Evolutionary conservation across 106 monocot genomes (phyloP).

Genomic region (Acorus gramineus): DNA sequence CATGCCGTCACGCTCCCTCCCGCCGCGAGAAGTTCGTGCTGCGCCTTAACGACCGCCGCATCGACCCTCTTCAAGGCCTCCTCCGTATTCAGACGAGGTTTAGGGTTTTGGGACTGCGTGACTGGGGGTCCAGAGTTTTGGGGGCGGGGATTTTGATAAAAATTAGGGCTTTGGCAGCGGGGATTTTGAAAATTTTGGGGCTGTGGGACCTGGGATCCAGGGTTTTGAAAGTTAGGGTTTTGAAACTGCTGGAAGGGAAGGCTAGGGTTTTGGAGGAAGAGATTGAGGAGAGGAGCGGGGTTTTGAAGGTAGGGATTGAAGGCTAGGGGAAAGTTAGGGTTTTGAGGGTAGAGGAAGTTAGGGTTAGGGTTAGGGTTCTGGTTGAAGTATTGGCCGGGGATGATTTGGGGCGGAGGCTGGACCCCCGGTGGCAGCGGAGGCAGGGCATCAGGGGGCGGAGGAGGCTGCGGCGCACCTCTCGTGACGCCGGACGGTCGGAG

Average conservation of each 20-base stretch:
- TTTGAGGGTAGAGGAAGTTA: too few relatives aligned
- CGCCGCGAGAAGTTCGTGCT: conserved; percentile 5
- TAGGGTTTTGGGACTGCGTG: not conserved
- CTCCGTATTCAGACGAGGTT: not conserved
- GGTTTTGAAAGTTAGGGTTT: too few relatives aligned
- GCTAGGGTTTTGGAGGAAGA: not conserved
- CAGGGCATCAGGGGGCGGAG: not conserved
- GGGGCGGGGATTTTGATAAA: not conserved
- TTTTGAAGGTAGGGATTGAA: too few relatives aligned
- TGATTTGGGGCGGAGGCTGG: too few relatives aligned
- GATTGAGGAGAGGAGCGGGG: too few relatives aligned
- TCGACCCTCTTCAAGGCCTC: conserved; percentile 8
- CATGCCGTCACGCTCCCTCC: conserved; percentile 19
- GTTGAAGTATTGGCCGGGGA: too few relatives aligned
- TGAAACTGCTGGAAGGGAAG: not conserved
- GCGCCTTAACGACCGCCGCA: conserved; percentile 16
- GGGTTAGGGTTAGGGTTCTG: too few relatives aligned
- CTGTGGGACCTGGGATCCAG: too few relatives aligned
- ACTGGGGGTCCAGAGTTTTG: not conserved
- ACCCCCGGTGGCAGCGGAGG: too few relatives aligned
- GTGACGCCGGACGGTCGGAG: conserved; percentile 7
- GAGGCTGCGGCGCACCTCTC: not conserved
- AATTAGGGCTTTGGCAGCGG: not conserved
- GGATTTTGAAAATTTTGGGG: not conserved
- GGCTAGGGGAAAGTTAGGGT: too few relatives aligned